Conservation (phyloP, 495 filamentous ascomycete genomes). For the Aspergillus nanangensis region DNA sequence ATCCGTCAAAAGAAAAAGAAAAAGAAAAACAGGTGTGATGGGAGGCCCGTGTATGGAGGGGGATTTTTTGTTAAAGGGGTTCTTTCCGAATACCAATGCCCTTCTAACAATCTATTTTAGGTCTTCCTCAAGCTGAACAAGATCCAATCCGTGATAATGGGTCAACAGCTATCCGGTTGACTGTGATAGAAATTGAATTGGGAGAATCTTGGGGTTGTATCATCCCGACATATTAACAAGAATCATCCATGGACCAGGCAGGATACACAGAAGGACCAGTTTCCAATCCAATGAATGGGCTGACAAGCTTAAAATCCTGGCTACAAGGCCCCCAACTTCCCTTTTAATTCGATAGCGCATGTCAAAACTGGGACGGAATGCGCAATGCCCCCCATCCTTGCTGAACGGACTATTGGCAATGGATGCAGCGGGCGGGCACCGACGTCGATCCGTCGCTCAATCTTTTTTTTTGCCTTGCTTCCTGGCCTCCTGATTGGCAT, state of each 20-base stretch:
- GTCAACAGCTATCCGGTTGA: neutral
- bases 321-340: constrained; percentile 5
- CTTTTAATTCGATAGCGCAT: constrained; percentile 14
- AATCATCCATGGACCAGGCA: neutral
- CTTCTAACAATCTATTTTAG: too few relatives aligned
- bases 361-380: too few relatives aligned
- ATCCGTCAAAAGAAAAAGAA: too few relatives aligned
- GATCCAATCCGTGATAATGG: too few relatives aligned
- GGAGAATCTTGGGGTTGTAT: neutral
- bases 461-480: constrained; percentile 28
- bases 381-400: constrained; percentile 18
- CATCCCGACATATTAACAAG: neutral
- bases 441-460: constrained; percentile 37
- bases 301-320: constrained; percentile 18
- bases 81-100: too few relatives aligned
- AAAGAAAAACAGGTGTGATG: too few relatives aligned
- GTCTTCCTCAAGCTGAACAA: too few relatives aligned
- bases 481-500: too few relatives aligned
- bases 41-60: too few relatives aligned
- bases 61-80: too few relatives aligned
- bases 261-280: neutral
- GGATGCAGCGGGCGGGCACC: constrained; percentile 33
- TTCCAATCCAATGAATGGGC: constrained; percentile 7
- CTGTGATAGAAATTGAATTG: neutral
- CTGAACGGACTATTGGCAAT: constrained; percentile 40